Evolutionary conservation across 805 yeast species (phyloP), one percentile per base, ranked within the genome.

Genomic region (Candida vaughaniae): DNA sequence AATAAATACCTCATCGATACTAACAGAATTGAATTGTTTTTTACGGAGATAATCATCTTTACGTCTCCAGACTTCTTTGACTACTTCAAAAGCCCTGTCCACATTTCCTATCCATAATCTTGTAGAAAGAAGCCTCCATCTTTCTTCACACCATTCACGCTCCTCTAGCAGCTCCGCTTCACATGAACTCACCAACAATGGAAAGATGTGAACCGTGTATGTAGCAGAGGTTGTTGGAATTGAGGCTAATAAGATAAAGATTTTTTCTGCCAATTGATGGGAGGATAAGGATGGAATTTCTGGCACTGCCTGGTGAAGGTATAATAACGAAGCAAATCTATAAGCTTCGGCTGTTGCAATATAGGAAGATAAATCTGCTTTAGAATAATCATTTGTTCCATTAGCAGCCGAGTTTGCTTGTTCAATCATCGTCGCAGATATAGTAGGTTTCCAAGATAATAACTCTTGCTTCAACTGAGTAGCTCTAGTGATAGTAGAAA

Each of bases 271-370:
- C 22, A 80, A 52, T 35, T 66, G 74, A 39, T 71, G 78, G 1
- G 82, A 72, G 6, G 77, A 56, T 25, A 63, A 52, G 6, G 78
- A 73, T 7, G 84, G 83, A 12, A 80, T 69, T 45, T 81, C 85
- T 0, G 88, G 87, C 3, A 82, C 85, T 1, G 85, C 82, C 50
- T 82, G 86, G 52, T 80, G 85, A 20, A 82, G 56, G 49, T 77
- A 80, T 15, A 81, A 50, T 25, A 82, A 53, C 0, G 84, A 67
- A 1, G 85, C 71, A 52, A 67, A 78, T 26, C 85, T 52, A 54
- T 81, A 82, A 0, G 86, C 82, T 49, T 81, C 87, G 2, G 87
- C 86, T 1, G 86, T 81, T 2, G 85, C 75, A 17, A 82, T 64
- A 40, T 83, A 77, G 7, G 82, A 73, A 4, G 80, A 60, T 20